A percentile compares a stretch with the other conserved stretches of the same genome.
Conservation (phyloP, 176 grass and related monocot species). For the Triticum urartu region DNA sequence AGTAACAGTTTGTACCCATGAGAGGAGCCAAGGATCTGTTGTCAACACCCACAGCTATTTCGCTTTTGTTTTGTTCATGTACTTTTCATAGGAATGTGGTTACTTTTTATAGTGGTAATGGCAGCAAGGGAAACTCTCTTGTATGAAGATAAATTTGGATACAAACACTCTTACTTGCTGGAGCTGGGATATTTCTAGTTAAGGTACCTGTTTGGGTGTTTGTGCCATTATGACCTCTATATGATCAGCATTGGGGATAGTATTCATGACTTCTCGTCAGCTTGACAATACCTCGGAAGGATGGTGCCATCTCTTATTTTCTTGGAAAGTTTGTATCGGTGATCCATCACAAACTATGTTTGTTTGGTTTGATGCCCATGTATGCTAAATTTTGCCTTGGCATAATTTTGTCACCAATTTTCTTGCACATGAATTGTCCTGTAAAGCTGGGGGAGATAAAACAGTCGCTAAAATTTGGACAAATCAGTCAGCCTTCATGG, state of each 20-base stretch:
- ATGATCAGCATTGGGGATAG: background rate
- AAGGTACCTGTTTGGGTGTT: background rate
- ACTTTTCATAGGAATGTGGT: background rate
- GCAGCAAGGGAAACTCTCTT: background rate
- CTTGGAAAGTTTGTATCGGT: background rate
- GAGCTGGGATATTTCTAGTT: background rate
- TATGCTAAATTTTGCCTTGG: background rate
- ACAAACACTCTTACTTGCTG: background rate
- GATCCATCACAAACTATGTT: background rate
- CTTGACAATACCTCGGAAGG: background rate
- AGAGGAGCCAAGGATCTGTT: background rate
- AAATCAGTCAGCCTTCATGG: background rate
- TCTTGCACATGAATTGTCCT: background rate
- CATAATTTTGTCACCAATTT: background rate
- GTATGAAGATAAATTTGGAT: slow-evolving; percentile 6
- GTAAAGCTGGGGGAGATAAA: background rate
- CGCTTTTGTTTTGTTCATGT: background rate
- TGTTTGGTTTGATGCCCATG: background rate
- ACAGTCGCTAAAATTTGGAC: background rate
- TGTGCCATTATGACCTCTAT: background rate
- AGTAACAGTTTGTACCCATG: slow-evolving; percentile 32
- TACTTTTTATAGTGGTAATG: background rate
- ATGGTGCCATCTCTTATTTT: background rate
- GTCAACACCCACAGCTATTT: background rate
- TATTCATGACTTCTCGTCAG: background rate